These are phyloP conservation scores for Durusdinium trenchii DNA, from an alignment of 73 alveolate genomes.

Conservation along the genomic window DNA sequence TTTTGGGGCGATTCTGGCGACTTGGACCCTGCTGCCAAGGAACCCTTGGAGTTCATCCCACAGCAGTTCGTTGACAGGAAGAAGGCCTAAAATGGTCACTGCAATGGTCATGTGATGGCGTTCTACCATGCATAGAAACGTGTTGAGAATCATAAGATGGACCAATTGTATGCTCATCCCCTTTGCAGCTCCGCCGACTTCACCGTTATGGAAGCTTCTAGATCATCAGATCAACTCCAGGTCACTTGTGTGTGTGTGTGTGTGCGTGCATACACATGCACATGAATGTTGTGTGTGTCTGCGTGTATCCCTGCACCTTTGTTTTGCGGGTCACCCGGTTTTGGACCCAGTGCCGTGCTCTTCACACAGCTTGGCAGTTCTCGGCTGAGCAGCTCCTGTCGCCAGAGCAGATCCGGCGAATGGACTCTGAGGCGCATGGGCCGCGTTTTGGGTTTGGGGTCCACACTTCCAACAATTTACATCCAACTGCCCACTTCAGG, in stretches of 20 bases:
- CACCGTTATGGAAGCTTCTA: no score
- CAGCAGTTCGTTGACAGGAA: constrained; percentile 67
- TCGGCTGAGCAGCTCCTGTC: constrained; percentile 89
- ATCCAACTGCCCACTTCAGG: background rate
- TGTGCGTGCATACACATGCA: no score
- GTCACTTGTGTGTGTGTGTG: no score
- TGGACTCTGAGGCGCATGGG: constrained; percentile 75
- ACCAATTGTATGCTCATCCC: background rate
- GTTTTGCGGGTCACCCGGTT: background rate
- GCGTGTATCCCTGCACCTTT: background rate
- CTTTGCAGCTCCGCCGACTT: no score
- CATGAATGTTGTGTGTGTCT: no score
- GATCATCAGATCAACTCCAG: no score
- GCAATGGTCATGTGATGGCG: no score
- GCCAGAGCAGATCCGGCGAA: constrained; percentile 83
- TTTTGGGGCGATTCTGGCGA: background rate
- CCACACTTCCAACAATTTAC: background rate
- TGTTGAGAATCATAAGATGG: background rate
- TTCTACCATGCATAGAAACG: no score
- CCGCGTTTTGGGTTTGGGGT: background rate
- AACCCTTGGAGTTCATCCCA: constrained; percentile 82
- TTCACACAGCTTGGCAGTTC: background rate
- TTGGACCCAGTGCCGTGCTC: background rate
- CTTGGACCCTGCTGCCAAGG: constrained; percentile 13
- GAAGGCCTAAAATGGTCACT: no score